Base-by-base conservation (phyloP, 192 early-diverging fungal genomes). In the Coemansia sp. region DNA sequence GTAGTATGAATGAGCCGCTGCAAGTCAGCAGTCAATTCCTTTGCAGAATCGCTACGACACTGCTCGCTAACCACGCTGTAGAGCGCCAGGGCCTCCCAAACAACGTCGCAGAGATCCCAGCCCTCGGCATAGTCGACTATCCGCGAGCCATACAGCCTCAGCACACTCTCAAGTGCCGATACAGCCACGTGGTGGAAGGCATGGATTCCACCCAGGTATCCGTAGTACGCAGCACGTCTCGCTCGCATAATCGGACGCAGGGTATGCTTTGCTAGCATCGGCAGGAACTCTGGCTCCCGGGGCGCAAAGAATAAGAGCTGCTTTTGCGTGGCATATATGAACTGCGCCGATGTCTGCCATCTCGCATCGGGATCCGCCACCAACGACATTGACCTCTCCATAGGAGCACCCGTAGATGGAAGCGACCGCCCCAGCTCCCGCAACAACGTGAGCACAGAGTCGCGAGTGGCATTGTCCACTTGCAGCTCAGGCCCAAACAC, bases 401-500 rank as follows among this genome's bases (percentile, higher is more conserved):
- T 42, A n/a, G 40, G 56, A 1, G 50, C 63, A 10, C 62, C 62
- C 3, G 58, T 42, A 1, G 71, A 70, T 0, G 76, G 59, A 45
- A 83, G 63, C 24, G 95, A 91, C 63, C 89, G 83, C 23, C 88
- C 88, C 51, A 99, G 72, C 63, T 93, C 89, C 43, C 91, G 86
- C 62, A 95, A 83, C 24, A 98, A 71, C 23, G 85, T 86, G 14
- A 92, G 83, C 57, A 93, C 94, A 1, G 94, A 76, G 28, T 93
- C 89, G n/a, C 94, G 85, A 1, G 93, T 78, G 48, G 85, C 87
- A 0, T 20, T 9, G 23, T 89, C 91, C 3, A 83, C 75, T 51
- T 91, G 88, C 39, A 99, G 76, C 69, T 98, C 96, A 0, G 97
- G 97, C 0, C 97, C 97, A 33, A 97, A 69, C 0, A 93, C 94